These are phyloP conservation scores for Trichoderma arundinaceum DNA, from an alignment of 2,329 filamentous ascomycete species.

Conservation along the genomic window DNA sequence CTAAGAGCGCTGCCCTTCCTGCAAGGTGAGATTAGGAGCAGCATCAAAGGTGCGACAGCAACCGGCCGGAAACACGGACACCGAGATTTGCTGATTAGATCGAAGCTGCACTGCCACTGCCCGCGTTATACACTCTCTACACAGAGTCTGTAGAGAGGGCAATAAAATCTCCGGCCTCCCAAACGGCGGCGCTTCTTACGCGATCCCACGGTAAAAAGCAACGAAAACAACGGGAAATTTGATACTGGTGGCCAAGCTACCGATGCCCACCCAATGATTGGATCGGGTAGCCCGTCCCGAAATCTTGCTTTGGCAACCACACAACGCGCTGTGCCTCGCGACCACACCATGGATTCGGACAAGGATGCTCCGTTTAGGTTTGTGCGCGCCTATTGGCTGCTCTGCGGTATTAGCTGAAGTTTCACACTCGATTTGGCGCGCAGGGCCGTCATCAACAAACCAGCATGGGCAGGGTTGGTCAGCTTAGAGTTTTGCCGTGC, in stretches of 20 bases:
- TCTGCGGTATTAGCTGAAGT: background rate
- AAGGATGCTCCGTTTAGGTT: conserved; percentile 18
- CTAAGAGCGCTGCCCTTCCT: conserved; percentile 1
- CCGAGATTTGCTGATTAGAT: conserved; percentile 15
- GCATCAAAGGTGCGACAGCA: conserved; percentile 7
- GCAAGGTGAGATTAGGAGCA: conserved; percentile 19
- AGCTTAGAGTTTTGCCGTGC: conserved; percentile 7
- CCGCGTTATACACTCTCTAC: background rate
- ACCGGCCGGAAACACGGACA: background rate
- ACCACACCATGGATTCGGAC: conserved; percentile 5
- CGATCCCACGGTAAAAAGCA: background rate
- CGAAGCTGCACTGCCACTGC: conserved; percentile 14
- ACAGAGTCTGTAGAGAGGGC: background rate
- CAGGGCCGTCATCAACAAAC: no score
- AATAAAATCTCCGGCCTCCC: background rate
- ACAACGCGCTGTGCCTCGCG: conserved; percentile 20
- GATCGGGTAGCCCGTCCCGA: conserved; percentile 22
- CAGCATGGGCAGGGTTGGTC: no score
- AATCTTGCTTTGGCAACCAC: conserved; percentile 20
- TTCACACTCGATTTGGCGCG: conserved; percentile 10
- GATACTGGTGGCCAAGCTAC: background rate
- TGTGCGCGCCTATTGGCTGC: conserved; percentile 6
- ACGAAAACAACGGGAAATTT: background rate
- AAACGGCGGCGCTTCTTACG: background rate
- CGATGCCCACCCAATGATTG: conserved; percentile 8